Percentiles rank a stretch among this genome's conserved stretches.
phyloP scores from a whole-genome alignment of 139 green algal genomes.

The Asterochloris erici region DNA sequence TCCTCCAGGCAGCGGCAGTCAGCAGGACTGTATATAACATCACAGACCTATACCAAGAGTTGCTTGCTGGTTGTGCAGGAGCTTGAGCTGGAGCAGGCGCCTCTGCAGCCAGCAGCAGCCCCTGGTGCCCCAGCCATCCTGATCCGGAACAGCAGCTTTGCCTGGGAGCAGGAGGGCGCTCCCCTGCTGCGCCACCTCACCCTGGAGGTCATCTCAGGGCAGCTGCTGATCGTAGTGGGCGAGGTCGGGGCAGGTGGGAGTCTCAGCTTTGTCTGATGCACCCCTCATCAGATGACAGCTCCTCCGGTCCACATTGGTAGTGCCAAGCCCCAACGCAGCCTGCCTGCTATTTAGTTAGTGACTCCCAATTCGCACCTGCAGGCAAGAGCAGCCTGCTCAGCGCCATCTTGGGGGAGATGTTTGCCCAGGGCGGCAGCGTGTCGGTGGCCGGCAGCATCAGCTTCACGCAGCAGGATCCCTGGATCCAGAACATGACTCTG shows the following conservation, averaged over 20 bases:
- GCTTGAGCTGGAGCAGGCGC: constrained; percentile 51
- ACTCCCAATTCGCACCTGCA: not conserved
- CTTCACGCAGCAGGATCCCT: constrained; percentile 74
- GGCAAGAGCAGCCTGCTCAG: constrained; percentile 78
- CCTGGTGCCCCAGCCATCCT: constrained; percentile 18
- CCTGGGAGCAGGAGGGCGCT: constrained; percentile 18
- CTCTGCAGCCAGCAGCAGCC: constrained; percentile 8
- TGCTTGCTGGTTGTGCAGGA: constrained; percentile 18
- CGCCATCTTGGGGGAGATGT: constrained; percentile 76
- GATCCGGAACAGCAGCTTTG: constrained; percentile 27
- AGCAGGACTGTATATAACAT: too few species aligned
- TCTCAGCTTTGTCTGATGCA: too few species aligned
- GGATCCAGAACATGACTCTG: constrained; percentile 66
- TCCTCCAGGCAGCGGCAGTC: too few species aligned
- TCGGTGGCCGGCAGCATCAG: constrained; percentile 26
- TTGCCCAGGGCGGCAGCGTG: constrained; percentile 2
- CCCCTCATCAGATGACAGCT: too few species aligned
- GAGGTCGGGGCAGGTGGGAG: constrained; percentile 34
- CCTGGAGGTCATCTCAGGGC: constrained; percentile 32
- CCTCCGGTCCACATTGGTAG: too few species aligned
- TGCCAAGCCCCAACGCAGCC: too few species aligned
- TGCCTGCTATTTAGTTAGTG: too few species aligned
- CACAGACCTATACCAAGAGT: too few species aligned
- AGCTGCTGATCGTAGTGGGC: constrained; percentile 51
- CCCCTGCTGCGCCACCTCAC: constrained; percentile 35